These are phyloP conservation scores for Stygiomarasmius scandens DNA, from an alignment of 1,284 basidiomycete genomes.

Conservation along the genomic window DNA sequence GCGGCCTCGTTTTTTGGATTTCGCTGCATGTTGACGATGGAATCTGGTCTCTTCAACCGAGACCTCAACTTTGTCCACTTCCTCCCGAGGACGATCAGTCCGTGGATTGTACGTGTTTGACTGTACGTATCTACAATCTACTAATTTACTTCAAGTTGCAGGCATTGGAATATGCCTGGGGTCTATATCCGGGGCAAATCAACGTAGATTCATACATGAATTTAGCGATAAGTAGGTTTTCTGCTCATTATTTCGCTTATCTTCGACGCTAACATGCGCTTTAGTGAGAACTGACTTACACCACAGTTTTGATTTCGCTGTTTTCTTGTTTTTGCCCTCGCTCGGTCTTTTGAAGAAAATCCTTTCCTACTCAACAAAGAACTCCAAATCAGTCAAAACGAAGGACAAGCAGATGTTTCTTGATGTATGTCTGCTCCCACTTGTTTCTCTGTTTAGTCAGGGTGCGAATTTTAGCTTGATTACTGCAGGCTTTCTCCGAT, in stretches of 20 bases:
- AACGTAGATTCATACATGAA: conserved; percentile 10
- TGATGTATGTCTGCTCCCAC: conserved; percentile 3
- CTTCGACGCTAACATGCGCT: background rate
- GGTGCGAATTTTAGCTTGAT: background rate
- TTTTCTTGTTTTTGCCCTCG: conserved; percentile 10
- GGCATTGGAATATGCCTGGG: conserved; percentile 9
- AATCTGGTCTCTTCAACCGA: conserved; percentile 6
- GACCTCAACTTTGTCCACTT: conserved; percentile 15
- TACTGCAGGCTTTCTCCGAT: conserved; percentile 1
- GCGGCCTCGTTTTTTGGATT: conserved; percentile 10
- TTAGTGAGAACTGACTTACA: conserved; percentile 12
- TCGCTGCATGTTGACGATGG: conserved; percentile 9
- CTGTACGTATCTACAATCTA: background rate
- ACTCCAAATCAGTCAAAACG: background rate
- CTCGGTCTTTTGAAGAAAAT: background rate
- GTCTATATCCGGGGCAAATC: conserved; percentile 10
- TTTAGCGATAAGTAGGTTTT: conserved; percentile 7
- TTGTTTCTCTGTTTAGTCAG: background rate
- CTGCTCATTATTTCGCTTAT: background rate
- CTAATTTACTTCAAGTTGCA: background rate
- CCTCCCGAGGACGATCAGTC: conserved; percentile 6
- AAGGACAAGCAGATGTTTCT: conserved; percentile 14
- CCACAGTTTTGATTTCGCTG: conserved; percentile 13
- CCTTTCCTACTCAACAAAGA: conserved; percentile 3
- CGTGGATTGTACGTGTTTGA: background rate